Conservation (phyloP, 2,329 filamentous ascomycete species). For the Setomelanomma holmii region DNA sequence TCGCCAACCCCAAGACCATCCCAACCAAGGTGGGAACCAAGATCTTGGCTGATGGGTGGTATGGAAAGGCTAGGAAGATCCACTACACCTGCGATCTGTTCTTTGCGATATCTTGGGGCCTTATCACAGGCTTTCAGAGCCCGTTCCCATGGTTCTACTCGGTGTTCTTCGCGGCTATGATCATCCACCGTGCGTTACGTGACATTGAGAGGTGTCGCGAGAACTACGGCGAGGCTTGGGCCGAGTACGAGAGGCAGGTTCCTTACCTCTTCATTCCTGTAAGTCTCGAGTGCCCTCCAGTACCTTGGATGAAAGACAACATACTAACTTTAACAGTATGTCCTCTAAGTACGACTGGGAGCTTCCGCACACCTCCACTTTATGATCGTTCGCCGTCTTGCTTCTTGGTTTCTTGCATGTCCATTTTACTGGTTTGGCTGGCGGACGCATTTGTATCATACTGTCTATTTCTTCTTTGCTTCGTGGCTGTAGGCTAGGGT, state of each 20-base stretch:
- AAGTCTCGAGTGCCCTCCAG: conserved; percentile 20
- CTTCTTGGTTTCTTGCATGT: conserved; percentile 3
- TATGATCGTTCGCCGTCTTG: background rate
- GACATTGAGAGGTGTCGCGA: conserved; percentile 77
- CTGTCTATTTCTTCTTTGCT: conserved; percentile 10
- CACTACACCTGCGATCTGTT: conserved; percentile 83
- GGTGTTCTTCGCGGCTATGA: conserved; percentile 81
- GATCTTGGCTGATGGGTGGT: conserved; percentile 81
- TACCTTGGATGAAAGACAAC: background rate
- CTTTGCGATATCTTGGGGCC: conserved; percentile 78
- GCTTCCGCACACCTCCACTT: background rate
- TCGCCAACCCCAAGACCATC: conserved; percentile 83
- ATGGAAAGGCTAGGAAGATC: conserved; percentile 77
- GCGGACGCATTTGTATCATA: conserved; percentile 20
- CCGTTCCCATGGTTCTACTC: conserved; percentile 93
- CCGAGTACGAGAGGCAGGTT: conserved; percentile 78
- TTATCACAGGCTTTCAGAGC: conserved; percentile 81
- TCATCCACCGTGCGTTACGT: conserved; percentile 75
- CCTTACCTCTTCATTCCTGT: conserved; percentile 85
- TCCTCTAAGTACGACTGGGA: conserved; percentile 10
- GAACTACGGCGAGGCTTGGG: conserved; percentile 85
- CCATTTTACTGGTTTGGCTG: no score
- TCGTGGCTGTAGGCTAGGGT: conserved; percentile 10
- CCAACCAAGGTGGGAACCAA: conserved; percentile 74
- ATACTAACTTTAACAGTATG: conserved; percentile 5